These are phyloP conservation scores for Diplodia mutila DNA, from an alignment of 2,329 filamentous ascomycete species.

Conservation along the genomic window DNA sequence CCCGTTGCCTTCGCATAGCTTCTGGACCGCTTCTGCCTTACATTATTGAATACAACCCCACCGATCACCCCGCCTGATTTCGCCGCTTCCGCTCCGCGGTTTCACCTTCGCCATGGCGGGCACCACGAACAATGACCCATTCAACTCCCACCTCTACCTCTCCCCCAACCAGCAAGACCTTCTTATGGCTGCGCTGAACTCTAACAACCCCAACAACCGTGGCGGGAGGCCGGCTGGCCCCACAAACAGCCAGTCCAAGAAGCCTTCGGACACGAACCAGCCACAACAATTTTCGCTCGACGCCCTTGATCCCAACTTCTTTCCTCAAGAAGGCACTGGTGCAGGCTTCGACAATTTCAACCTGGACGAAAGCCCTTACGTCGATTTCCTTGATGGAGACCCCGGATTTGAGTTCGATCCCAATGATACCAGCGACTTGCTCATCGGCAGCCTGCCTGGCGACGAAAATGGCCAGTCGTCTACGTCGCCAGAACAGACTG, in stretches of 20 bases:
- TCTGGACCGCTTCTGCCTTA: background rate
- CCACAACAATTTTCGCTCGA: constrained; percentile 41
- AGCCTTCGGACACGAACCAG: constrained; percentile 31
- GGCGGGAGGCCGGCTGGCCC: constrained; percentile 35
- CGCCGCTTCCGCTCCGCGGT: constrained; percentile 23
- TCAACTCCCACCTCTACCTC: constrained; percentile 49
- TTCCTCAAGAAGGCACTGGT: constrained; percentile 44
- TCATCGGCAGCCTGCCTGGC: constrained; percentile 77
- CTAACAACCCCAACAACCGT: constrained; percentile 45
- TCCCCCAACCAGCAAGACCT: constrained; percentile 53
- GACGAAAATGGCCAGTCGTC: constrained; percentile 46
- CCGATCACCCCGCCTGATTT: background rate
- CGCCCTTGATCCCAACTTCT: constrained; percentile 41
- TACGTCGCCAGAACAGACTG: background rate
- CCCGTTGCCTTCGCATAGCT: constrained; percentile 4
- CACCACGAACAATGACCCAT: constrained; percentile 44
- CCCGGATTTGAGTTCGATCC: constrained; percentile 76
- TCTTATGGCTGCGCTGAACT: constrained; percentile 52
- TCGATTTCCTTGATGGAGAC: constrained; percentile 80
- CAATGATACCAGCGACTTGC: constrained; percentile 58
- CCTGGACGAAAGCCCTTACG: constrained; percentile 74
- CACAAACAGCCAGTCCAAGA: constrained; percentile 30
- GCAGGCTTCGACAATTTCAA: constrained; percentile 55
- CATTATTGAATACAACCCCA: background rate
- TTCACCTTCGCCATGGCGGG: constrained; percentile 38